Conservation (phyloP, 2,329 filamentous ascomycete genomes). For the Penicillium sp. region DNA sequence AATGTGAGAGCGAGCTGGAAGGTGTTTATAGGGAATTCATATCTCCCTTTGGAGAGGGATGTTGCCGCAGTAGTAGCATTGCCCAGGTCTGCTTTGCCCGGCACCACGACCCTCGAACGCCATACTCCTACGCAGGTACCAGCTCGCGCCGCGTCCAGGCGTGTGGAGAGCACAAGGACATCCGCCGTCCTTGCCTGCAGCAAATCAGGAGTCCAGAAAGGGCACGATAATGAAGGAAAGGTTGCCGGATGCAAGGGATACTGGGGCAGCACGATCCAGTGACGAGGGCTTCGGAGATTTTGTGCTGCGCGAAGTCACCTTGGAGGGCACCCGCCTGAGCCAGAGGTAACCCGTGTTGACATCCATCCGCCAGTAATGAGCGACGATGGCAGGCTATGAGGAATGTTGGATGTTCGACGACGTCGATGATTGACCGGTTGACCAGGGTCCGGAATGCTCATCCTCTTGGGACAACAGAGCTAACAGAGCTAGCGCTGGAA, state of each 20-base stretch:
- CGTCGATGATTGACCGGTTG: slow-evolving; percentile 16
- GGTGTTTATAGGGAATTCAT: slow-evolving; percentile 42
- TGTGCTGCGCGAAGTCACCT: slow-evolving; percentile 25
- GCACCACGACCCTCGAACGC: slow-evolving; percentile 36
- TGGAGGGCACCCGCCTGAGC: slow-evolving; percentile 15
- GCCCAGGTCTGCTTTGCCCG: slow-evolving; percentile 34
- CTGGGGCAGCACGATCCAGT: slow-evolving; percentile 36
- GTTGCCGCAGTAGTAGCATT: slow-evolving; percentile 36
- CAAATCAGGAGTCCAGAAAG: slow-evolving; percentile 40
- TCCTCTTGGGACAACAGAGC: slow-evolving; percentile 25
- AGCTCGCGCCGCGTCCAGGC: slow-evolving; percentile 33
- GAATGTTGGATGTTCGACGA: slow-evolving; percentile 35
- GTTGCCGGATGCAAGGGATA: slow-evolving; percentile 36
- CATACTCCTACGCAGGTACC: slow-evolving; percentile 33
- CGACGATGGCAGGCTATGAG: slow-evolving; percentile 30
- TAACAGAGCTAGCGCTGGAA: slow-evolving; percentile 29
- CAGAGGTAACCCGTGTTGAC: slow-evolving; percentile 28
- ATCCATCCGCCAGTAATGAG: slow-evolving; percentile 22
- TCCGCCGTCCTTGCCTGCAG: slow-evolving; percentile 34
- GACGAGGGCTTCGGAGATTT: slow-evolving; percentile 38
- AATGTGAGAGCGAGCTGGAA: slow-evolving; percentile 44
- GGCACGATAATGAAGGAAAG: slow-evolving; percentile 32
- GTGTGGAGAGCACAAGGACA: slow-evolving; percentile 28
- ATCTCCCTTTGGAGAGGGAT: slow-evolving; percentile 30
- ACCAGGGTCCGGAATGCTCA: slow-evolving; percentile 31